phyloP scores from a whole-genome alignment of 2,329 filamentous ascomycete species.

The Sporothrix brunneoviolacea region DNA sequence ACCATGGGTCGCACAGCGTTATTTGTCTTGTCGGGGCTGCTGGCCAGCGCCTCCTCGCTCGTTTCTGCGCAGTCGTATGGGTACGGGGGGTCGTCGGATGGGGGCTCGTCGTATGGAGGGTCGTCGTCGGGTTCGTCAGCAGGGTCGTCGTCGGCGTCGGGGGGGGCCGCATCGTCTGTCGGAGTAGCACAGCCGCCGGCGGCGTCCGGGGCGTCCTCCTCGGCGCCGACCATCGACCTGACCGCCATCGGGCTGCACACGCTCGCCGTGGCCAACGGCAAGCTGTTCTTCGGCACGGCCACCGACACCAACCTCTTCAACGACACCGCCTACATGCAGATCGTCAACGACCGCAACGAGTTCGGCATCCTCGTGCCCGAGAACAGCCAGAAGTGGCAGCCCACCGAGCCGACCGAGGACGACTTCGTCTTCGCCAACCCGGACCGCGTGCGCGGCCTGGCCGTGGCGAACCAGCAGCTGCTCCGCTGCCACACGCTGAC shows the following conservation, averaged over 20 bases:
- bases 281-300: slow-evolving; percentile 51
- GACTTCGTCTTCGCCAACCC: slow-evolving; percentile 48
- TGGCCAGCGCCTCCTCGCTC: slow-evolving; percentile 10
- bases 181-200: no score
- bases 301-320: slow-evolving; percentile 45
- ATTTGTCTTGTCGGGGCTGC: slow-evolving; percentile 10
- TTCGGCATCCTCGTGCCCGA: slow-evolving; percentile 53
- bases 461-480: slow-evolving; percentile 29
- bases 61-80: slow-evolving; percentile 9
- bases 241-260: slow-evolving; percentile 31
- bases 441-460: slow-evolving; percentile 33
- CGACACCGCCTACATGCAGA: slow-evolving; percentile 41
- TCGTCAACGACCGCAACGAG: slow-evolving; percentile 43
- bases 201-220: not conserved
- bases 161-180: no score
- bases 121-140: not conserved
- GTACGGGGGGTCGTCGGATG: not conserved
- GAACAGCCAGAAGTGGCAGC: slow-evolving; percentile 50
- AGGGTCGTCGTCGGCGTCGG: not conserved
- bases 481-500: slow-evolving; percentile 50
- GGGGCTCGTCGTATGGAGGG: not conserved
- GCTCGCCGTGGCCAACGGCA: slow-evolving; percentile 40
- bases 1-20: not conserved
- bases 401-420: slow-evolving; percentile 45
- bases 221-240: not conserved